phyloP scores from a whole-genome alignment of 345 rosid genomes.

The Hevea brasiliensis region DNA sequence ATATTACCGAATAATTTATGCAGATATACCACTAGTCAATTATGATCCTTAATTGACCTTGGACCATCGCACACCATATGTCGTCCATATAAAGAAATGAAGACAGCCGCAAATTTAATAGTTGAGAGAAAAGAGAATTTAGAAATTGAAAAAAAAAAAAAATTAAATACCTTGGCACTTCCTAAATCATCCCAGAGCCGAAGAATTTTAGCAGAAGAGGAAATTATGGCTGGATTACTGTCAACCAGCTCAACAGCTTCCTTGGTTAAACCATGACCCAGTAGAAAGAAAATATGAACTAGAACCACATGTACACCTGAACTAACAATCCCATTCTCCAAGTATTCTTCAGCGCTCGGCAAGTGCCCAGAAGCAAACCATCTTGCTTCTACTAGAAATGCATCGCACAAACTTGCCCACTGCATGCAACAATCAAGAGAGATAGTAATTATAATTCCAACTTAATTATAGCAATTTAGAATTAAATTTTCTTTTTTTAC shows the following conservation, averaged over 20 bases:
- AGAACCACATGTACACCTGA: constrained; percentile 52
- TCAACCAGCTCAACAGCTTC: constrained; percentile 37
- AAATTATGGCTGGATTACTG: constrained; percentile 34
- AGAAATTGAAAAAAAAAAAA: neutral
- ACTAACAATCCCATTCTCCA: constrained; percentile 56
- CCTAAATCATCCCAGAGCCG: constrained; percentile 60
- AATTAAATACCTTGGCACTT: constrained; percentile 51
- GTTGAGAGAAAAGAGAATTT: no score
- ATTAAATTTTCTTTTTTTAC: no score
- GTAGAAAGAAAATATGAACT: constrained; percentile 48
- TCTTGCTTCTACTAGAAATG: constrained; percentile 59
- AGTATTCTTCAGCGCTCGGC: constrained; percentile 46
- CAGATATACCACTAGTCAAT: no score
- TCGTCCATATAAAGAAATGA: no score
- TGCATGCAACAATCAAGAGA: constrained; percentile 4
- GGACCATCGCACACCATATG: no score
- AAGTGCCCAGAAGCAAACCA: constrained; percentile 47
- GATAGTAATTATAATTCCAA: no score
- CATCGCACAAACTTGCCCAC: constrained; percentile 56
- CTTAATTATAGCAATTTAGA: neutral
- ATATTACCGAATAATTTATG: no score
- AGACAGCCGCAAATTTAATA: no score
- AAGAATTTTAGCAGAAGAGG: constrained; percentile 42
- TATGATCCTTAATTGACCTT: no score
- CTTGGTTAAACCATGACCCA: constrained; percentile 37